phyloP scores from a whole-genome alignment of 1,284 basidiomycete genomes.

The Waitea zeae region DNA sequence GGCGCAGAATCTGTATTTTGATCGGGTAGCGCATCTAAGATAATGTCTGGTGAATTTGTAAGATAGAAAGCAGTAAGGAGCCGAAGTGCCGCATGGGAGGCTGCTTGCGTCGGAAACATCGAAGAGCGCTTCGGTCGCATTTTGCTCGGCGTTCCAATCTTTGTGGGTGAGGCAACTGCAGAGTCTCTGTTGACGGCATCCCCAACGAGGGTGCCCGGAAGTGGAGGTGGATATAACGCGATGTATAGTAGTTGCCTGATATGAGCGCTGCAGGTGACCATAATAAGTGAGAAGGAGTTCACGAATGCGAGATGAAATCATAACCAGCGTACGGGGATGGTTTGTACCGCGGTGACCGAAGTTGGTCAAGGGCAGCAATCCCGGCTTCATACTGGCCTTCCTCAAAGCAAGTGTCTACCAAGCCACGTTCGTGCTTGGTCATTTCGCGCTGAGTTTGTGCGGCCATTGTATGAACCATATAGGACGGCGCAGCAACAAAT shows the following conservation, averaged over 20 bases:
- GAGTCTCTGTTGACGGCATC: conserved; percentile 8
- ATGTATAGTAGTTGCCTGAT: conserved; percentile 53
- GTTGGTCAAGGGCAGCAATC: conserved; percentile 36
- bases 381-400: conserved; percentile 56
- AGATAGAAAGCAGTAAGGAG: conserved; percentile 35
- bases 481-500: too few relatives aligned
- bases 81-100: conserved; percentile 30
- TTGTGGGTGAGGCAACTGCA: background rate
- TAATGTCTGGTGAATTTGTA: conserved; percentile 34
- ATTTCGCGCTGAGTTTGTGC: conserved; percentile 35
- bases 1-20: too few relatives aligned
- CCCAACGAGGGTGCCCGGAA: too few relatives aligned
- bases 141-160: background rate
- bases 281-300: background rate
- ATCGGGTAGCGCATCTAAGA: conserved; percentile 37
- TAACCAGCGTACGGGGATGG: conserved; percentile 30
- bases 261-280: conserved; percentile 24
- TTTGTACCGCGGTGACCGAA: conserved; percentile 32
- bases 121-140: conserved; percentile 20
- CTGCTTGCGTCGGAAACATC: conserved; percentile 22
- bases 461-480: too few relatives aligned
- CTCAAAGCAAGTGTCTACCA: conserved; percentile 55
- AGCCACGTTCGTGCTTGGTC: conserved; percentile 30
- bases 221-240: conserved; percentile 35
- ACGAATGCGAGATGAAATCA: background rate